A percentile compares a stretch with the other conserved stretches of the same genome.
phyloP scores from a whole-genome alignment of 352 stramenopile genomes.

The Globisporangium emineosum region DNA sequence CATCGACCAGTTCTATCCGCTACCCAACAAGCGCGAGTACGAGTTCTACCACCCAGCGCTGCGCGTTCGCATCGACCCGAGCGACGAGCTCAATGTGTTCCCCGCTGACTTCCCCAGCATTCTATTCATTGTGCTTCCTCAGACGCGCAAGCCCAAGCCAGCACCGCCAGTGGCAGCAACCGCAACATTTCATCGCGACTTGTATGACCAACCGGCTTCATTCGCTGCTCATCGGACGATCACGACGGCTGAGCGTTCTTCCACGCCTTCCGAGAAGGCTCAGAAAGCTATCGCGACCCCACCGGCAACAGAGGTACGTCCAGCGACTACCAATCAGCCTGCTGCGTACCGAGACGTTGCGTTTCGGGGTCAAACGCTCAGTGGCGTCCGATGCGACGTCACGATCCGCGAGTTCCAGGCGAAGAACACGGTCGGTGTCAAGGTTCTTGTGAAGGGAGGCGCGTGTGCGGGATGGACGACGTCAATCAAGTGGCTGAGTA shows the following conservation, averaged over 20 bases:
- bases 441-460: slow-evolving; percentile 6
- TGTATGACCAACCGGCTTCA: neutral
- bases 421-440: slow-evolving; percentile 9
- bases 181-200: neutral
- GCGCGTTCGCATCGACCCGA: slow-evolving; percentile 9
- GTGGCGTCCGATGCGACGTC: slow-evolving; percentile 10
- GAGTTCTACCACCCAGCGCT: slow-evolving; percentile 24
- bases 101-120: slow-evolving; percentile 13
- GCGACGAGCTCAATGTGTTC: slow-evolving; percentile 13
- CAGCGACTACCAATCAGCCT: neutral
- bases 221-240: neutral
- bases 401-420: slow-evolving; percentile 11
- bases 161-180: neutral
- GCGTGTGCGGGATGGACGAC: neutral
- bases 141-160: neutral
- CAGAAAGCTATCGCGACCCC: neutral
- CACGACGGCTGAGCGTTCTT: neutral
- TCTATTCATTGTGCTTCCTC: slow-evolving; percentile 10
- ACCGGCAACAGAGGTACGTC: neutral
- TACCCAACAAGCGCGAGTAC: slow-evolving; percentile 23
- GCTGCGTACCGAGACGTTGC: slow-evolving; percentile 7
- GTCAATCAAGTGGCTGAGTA: slow-evolving; percentile 8
- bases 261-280: neutral
- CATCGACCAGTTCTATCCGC: slow-evolving; percentile 31
- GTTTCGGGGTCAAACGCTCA: slow-evolving; percentile 1